Conservation (phyloP, 192 early-diverging fungal genomes). For the Powellomyces hirtus region DNA sequence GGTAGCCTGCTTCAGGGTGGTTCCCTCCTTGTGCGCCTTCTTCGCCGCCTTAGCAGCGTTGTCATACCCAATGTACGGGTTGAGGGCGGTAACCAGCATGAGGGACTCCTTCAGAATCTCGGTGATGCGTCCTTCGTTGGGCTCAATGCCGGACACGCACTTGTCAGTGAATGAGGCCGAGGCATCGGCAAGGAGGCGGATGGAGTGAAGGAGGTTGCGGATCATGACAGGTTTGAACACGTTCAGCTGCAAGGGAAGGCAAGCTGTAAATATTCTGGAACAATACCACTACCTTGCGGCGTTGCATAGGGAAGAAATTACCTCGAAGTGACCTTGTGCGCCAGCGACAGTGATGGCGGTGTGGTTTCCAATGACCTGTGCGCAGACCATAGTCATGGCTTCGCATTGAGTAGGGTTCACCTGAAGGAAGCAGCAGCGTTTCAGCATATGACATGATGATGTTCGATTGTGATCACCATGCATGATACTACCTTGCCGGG, state of each 20-base stretch:
- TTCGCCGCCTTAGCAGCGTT: constrained; percentile 93
- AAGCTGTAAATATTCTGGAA: too few relatives aligned
- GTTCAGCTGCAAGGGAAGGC: constrained; percentile 65
- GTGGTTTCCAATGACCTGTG: constrained; percentile 99
- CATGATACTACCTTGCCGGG: constrained; percentile 75
- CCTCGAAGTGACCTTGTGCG: constrained; percentile 96
- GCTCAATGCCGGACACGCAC: constrained; percentile 92
- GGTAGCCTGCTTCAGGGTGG: constrained; percentile 88
- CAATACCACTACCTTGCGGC: not conserved
- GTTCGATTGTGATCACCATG: not conserved
- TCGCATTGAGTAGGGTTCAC: constrained; percentile 99
- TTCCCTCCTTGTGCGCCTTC: constrained; percentile 94
- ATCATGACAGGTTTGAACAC: constrained; percentile 99
- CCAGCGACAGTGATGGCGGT: constrained; percentile 88
- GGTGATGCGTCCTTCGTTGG: constrained; percentile 89
- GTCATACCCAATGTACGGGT: constrained; percentile 90
- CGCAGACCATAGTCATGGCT: constrained; percentile 99
- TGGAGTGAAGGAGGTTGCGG: constrained; percentile 93
- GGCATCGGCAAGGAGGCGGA: constrained; percentile 84
- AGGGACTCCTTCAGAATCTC: constrained; percentile 86
- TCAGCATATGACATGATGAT: too few relatives aligned
- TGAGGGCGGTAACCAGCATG: constrained; percentile 99
- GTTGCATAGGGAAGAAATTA: constrained; percentile 28
- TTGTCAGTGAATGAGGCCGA: constrained; percentile 90
- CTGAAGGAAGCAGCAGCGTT: constrained; percentile 3